Conservation (phyloP, 1,284 basidiomycete genomes). For the Ustilago lituana region DNA sequence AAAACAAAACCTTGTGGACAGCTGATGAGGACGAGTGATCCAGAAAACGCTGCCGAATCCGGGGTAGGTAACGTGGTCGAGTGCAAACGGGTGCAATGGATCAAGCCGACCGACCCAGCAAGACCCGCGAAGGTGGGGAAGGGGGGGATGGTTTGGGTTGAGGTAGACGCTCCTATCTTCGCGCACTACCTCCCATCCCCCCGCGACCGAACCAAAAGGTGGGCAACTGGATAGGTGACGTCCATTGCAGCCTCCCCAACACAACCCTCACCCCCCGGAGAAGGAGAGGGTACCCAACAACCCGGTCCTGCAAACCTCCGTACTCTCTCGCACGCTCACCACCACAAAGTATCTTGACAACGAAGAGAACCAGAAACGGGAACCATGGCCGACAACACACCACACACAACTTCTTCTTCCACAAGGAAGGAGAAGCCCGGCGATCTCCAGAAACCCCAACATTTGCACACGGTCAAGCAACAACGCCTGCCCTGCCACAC, state of each 20-base stretch:
- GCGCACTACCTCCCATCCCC: slow-evolving; percentile 20
- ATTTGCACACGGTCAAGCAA: slow-evolving; percentile 11
- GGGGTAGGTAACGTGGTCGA: slow-evolving; percentile 2
- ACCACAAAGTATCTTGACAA: slow-evolving; percentile 16
- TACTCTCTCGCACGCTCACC: slow-evolving; percentile 2
- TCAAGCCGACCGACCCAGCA: no score
- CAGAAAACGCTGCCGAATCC: slow-evolving; percentile 4
- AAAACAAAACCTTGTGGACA: neutral
- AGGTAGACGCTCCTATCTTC: slow-evolving; percentile 34
- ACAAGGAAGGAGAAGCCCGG: neutral
- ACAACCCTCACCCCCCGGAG: neutral
- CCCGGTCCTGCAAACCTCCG: slow-evolving; percentile 31
- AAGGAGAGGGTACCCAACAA: neutral
- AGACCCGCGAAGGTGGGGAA: neutral
- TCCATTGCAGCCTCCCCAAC: neutral
- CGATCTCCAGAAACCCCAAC: slow-evolving; percentile 28
- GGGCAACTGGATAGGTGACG: neutral
- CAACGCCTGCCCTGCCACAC: neutral
- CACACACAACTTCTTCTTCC: neutral
- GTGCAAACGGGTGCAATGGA: neutral
- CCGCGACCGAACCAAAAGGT: neutral
- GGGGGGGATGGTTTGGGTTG: slow-evolving; percentile 16
- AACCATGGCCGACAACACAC: slow-evolving; percentile 30
- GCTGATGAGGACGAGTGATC: neutral
- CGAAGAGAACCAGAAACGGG: slow-evolving; percentile 10